Evolutionary conservation across 2,329 filamentous ascomycete species (phyloP), one percentile per base, ranked within the genome.

Genomic region (Dothistroma septosporum): DNA sequence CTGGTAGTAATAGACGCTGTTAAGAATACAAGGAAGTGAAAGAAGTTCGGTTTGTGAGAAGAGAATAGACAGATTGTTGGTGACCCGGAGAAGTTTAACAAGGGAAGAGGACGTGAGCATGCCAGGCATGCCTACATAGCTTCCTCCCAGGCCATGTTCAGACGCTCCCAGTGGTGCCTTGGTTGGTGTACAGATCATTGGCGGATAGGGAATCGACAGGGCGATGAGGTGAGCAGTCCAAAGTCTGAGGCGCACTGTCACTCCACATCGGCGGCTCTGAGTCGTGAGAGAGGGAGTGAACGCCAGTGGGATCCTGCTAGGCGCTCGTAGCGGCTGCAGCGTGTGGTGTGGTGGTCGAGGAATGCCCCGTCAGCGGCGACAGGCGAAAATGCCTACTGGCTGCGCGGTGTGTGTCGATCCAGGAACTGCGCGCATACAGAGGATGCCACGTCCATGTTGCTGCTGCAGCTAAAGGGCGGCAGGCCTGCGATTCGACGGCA

Each of bases 391-490:
- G 64, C 66, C 66, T 66, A 66, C 62, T 68, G 65, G 64, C 61
- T 63, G 55, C 58, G 50, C 57, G 53, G 33, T 62, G 62, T 50
- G 24, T 12, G 47, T 57, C 55, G 50, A 55, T 61, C 55, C 50
- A 55, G 52, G 61, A 61, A 57, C 64, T 64, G 66, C 65, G 62
- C 59, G 60, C 64, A 64, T 58, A 63, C 64, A 69, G 62, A 64
- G 63, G 58, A 60, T 72, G 70, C 69, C 70, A 72, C 70, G 70
- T 71, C 65, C 58, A 57, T 61, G 63, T 54, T 44, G 37, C 56
- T 65, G 62, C 64, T 63, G 66, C 68, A 57, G 55, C 55, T 57
- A 57, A 28, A 37, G 16, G 8, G 16, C 55, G 55, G 55, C 16
- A 35, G 2, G 22, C 14, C 24, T 33, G 37, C 46, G 41, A 57